Evolutionary conservation across 805 yeast species (phyloP).

Genomic region (Lipomyces yamanashiensis): DNA sequence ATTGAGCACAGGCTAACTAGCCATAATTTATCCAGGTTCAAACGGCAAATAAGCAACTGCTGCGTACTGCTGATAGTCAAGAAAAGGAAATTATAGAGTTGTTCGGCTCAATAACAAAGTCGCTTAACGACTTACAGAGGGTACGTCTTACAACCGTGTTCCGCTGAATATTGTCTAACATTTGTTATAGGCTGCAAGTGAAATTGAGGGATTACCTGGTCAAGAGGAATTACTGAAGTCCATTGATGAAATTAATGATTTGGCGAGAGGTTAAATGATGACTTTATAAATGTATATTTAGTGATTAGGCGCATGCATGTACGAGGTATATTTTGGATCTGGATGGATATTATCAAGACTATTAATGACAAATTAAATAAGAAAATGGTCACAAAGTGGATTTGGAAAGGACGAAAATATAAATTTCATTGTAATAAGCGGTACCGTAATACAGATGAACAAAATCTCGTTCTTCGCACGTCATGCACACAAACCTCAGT

Average conservation of each 20-base stretch:
- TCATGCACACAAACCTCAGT: too few species aligned
- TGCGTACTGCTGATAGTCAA: constrained; percentile 20
- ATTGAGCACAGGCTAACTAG: neutral
- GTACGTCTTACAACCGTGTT: neutral
- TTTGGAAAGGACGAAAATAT: neutral
- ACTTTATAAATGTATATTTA: neutral
- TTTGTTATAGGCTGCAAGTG: constrained; percentile 20
- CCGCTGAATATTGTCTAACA: neutral
- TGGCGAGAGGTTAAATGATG: neutral
- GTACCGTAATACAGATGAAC: too few species aligned
- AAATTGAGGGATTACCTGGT: constrained; percentile 21
- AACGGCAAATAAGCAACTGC: constrained; percentile 21
- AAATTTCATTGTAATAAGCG: too few species aligned
- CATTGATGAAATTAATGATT: constrained; percentile 21
- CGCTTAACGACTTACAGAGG: constrained; percentile 17
- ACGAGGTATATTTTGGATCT: constrained; percentile 1
- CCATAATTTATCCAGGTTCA: constrained; percentile 9
- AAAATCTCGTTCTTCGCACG: too few species aligned
- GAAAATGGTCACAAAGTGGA: neutral
- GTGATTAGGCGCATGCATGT: neutral
- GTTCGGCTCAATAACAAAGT: constrained; percentile 6
- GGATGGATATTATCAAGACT: neutral
- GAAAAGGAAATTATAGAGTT: constrained; percentile 26
- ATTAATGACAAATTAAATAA: neutral
- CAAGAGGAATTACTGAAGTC: constrained; percentile 17